These are phyloP conservation scores for Leccinum pachyderme DNA, from an alignment of 1,284 basidiomycete species.

Conservation along the genomic window DNA sequence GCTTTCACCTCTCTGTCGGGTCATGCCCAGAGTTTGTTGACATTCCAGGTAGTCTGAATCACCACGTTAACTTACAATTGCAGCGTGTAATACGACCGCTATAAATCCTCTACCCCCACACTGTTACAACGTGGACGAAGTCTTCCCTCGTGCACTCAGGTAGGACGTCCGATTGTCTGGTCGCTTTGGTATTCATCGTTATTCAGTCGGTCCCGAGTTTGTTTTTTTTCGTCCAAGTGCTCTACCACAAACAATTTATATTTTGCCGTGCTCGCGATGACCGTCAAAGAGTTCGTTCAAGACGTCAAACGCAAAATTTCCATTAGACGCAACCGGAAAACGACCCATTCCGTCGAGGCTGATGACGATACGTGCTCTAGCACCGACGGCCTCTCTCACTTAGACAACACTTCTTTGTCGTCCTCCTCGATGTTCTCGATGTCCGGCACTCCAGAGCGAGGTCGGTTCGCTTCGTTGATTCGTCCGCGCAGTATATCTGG, in stretches of 20 bases:
- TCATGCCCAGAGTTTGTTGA: slow-evolving; percentile 1
- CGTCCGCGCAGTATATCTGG: slow-evolving; percentile 16
- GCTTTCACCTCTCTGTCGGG: neutral
- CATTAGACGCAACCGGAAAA: slow-evolving; percentile 24
- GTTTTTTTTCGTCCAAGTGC: neutral
- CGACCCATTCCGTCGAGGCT: slow-evolving; percentile 12
- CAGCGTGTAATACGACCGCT: neutral
- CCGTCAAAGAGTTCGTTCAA: slow-evolving; percentile 31
- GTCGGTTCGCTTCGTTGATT: slow-evolving; percentile 13
- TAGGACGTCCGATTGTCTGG: neutral
- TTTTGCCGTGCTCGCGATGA: slow-evolving; percentile 16
- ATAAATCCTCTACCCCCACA: slow-evolving; percentile 5
- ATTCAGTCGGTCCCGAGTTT: too few relatives aligned
- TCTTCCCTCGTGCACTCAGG: slow-evolving; percentile 5
- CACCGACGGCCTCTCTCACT: slow-evolving; percentile 11
- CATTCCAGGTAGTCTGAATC: neutral
- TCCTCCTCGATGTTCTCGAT: slow-evolving; percentile 13
- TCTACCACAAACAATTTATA: too few relatives aligned
- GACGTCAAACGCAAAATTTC: slow-evolving; percentile 35
- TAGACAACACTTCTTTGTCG: slow-evolving; percentile 10
- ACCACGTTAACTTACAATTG: slow-evolving; percentile 2
- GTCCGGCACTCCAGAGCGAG: slow-evolving; percentile 5
- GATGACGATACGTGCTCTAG: slow-evolving; percentile 19
- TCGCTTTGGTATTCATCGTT: neutral
- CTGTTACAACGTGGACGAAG: slow-evolving; percentile 10